These are phyloP conservation scores for Physcia stellaris DNA, from an alignment of 495 filamentous ascomycete species.

Conservation along the genomic window DNA sequence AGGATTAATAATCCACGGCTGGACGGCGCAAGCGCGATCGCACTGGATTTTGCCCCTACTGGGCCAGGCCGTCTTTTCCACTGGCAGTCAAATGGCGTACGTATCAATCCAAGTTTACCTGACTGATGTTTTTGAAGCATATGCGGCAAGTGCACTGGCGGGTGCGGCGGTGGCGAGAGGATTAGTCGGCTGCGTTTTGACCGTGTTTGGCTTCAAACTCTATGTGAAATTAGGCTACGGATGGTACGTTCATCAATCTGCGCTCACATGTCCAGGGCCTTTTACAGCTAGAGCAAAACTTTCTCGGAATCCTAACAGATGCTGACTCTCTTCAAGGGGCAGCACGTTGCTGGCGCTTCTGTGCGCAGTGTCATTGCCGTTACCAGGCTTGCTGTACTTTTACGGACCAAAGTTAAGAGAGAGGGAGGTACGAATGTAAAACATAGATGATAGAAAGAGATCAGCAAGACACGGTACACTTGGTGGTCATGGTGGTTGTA, in stretches of 20 bases:
- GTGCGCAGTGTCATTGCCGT: constrained; percentile 27
- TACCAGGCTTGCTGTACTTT: constrained; percentile 37
- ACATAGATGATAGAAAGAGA: background rate
- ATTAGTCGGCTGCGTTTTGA: constrained; percentile 19
- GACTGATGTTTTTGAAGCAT: constrained; percentile 35
- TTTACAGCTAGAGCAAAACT: too few species aligned
- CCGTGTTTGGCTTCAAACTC: constrained; percentile 21
- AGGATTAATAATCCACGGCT: constrained; percentile 44
- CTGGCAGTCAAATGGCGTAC: constrained; percentile 34
- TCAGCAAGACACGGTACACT: too few species aligned
- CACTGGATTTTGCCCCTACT: constrained; percentile 38
- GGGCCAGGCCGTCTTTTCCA: constrained; percentile 34
- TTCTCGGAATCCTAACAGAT: background rate
- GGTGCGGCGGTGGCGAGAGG: constrained; percentile 36
- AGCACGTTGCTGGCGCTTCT: background rate
- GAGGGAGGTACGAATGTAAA: constrained; percentile 4
- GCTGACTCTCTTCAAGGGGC: background rate
- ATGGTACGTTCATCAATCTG: constrained; percentile 36
- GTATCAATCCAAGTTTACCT: constrained; percentile 39
- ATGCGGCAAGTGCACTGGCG: constrained; percentile 30
- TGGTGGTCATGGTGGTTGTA: too few species aligned
- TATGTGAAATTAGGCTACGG: constrained; percentile 37
- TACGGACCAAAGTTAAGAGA: constrained; percentile 31
- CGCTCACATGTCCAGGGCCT: too few species aligned
- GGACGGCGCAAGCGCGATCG: constrained; percentile 33